Base-by-base conservation (phyloP, 352 stramenopile genomes). In the Phytophthora hibernalis region DNA sequence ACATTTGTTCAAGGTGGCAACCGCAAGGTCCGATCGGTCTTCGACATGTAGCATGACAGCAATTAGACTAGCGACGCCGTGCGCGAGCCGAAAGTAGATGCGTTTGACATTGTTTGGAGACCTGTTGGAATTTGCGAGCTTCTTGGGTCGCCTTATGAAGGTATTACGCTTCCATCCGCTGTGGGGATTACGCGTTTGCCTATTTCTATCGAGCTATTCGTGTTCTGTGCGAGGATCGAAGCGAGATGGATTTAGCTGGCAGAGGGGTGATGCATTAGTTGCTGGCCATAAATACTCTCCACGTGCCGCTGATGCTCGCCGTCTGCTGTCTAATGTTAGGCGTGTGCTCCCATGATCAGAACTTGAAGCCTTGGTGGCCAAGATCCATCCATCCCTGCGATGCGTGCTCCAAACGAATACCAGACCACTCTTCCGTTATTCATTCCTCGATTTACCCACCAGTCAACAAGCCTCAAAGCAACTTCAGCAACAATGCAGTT, bases 401-500 rank as follows among this genome's bases (percentile, higher is more conserved):
- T 43, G 40, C 24, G 42, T 33, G n/a, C 54, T 26, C 16, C 13
- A 56, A 26, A n/a, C 21, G 16, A 67, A 35, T 20, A 2, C 30
- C 2, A 51, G 38, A 54, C 45, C 15, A 13, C 6, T 4, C 0
- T 15, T 12, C 1, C 1, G 2, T 16, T 58, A 2, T 20, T 79
- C 77, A 83, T 70, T 81, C 65, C 52, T 52, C 44, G 45, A 83
- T 52, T 74, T 65, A 22, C 60, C 52, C 37, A 51, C 60, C 56
- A 68, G 40, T 37, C 26, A 65, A 21, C 56, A 68, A 70, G 15
- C 56, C 33, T 59, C 42, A 54, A 55, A 54, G 22, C 51, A 50
- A n/a, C 22, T 45, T 40, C 42, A 76, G 42, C 38, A 40, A 61
- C 15, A 13, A 91, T 91, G 82, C 69, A 86, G 61, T 89, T 80